Base-by-base conservation (phyloP, 768 basidiomycete species). In the Lactarius tabidus region DNA sequence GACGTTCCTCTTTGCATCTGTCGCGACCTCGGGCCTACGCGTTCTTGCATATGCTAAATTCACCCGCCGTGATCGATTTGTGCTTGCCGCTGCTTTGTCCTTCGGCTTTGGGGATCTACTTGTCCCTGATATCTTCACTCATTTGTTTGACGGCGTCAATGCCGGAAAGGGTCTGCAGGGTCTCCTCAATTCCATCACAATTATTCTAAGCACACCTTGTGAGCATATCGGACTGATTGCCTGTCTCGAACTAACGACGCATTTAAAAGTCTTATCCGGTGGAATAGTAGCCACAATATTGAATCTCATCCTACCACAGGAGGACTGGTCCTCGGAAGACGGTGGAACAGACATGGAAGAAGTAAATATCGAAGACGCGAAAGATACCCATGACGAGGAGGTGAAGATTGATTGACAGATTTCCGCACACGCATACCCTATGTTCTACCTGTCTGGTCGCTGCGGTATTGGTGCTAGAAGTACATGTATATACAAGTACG, bases 161-260 rank as follows among this genome's bases (percentile, higher is more conserved):
- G 78, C 84, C 7, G 84, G 74, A 62, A 78, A 75, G 36, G 88
- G 85, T 0, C 75, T 93, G 26, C 76, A 81, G 66, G 90, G 91
- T 1, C 77, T 93, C 55, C 84, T 95, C 66, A 79, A 86, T 71
- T 88, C 89, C 6, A 90, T 93, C 66, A 87, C 88, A 36, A 93
- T 94, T 70, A 77, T 93, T 41, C 75, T 93, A 62, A 87, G 84
- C 66, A 93, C 91, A 1, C 92, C 91, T 41, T 93, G 91, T 91
- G 74, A 79, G 88, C 76, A 8, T 73, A 54, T 18, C 53, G 29
- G 10, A 10, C 29, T n/a, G 29, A 29, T 62, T 67, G 57, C 64
- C 10, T 14, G 29, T 12, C 36, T 45, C n/a, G 48, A n/a, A 51
- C 41, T 54, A 57, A 18, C 26, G 36, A 20, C 20, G 2, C 2